Conservation (phyloP, 1,139 yeast species). For the Saccharomyces hybrid region DNA sequence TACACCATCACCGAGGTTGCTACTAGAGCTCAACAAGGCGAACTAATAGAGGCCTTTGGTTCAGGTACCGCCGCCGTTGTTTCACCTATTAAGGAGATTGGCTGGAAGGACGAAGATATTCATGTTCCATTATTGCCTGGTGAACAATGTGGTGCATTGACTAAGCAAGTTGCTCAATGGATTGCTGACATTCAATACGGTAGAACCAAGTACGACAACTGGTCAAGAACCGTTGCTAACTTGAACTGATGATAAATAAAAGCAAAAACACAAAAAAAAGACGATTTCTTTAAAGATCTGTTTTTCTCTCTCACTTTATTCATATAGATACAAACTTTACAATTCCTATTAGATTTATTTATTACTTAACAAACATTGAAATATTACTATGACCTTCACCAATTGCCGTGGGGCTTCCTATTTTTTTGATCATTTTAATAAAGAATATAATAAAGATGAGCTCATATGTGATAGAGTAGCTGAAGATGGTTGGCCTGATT, state of each 20-base stretch:
- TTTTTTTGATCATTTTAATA: no score
- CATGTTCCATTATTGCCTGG: conserved; percentile 71
- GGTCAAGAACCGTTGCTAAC: conserved; percentile 32
- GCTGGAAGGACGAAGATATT: conserved; percentile 65
- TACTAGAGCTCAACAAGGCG: conserved; percentile 68
- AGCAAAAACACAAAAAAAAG: no score
- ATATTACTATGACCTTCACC: no score
- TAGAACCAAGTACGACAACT: conserved; percentile 46
- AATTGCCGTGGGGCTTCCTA: no score
- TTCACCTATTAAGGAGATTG: conserved; percentile 80
- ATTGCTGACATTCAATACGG: conserved; percentile 86
- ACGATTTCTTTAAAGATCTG: no score
- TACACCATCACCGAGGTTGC: conserved; percentile 72
- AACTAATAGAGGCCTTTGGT: conserved; percentile 88
- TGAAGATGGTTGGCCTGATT: no score
- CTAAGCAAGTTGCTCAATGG: conserved; percentile 72
- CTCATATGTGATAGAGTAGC: no score
- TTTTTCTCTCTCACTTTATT: no score
- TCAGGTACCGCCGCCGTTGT: conserved; percentile 96
- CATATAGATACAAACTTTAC: no score
- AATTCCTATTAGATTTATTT: no score
- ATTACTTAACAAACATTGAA: no score
- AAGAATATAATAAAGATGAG: no score
- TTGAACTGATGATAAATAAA: background rate
- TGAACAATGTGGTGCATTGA: conserved; percentile 66